Conservation (phyloP, 2,329 filamentous ascomycete genomes). For the Cucurbitaria berberidis region DNA sequence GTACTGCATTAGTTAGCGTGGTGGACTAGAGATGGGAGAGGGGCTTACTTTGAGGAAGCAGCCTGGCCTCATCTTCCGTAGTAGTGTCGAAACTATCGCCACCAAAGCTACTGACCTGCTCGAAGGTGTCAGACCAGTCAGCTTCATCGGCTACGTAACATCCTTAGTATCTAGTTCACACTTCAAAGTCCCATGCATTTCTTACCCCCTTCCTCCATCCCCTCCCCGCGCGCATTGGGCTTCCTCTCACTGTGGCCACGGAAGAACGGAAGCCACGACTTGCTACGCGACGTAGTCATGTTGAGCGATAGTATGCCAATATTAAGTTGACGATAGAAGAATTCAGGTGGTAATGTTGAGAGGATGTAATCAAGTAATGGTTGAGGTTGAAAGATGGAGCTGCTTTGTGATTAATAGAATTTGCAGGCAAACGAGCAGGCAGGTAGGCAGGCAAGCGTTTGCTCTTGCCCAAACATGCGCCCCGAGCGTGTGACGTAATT, state of each 20-base stretch:
- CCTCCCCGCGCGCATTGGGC: background rate
- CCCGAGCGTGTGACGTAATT: constrained; percentile 3
- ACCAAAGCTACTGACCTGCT: too few relatives aligned
- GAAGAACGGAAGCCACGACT: background rate
- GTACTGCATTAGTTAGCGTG: constrained; percentile 24
- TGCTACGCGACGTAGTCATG: background rate
- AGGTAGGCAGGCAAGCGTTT: background rate
- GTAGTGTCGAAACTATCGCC: background rate
- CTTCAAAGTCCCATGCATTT: background rate
- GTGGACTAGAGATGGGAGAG: background rate
- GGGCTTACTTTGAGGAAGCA: constrained; percentile 25
- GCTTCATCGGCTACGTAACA: too few relatives aligned
- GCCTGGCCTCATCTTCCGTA: constrained; percentile 3
- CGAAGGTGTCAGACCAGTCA: constrained; percentile 20
- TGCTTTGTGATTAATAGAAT: background rate
- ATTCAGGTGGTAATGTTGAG: background rate
- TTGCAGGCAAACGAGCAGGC: background rate
- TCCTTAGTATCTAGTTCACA: too few relatives aligned
- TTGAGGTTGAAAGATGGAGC: background rate
- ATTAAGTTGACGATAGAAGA: background rate
- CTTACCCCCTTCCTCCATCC: background rate
- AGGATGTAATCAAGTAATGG: background rate
- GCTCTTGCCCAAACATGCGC: constrained; percentile 7
- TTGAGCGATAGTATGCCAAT: background rate
- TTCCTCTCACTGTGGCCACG: background rate